phyloP scores from a whole-genome alignment of 805 yeast genomes.

The Candida insectorum region DNA sequence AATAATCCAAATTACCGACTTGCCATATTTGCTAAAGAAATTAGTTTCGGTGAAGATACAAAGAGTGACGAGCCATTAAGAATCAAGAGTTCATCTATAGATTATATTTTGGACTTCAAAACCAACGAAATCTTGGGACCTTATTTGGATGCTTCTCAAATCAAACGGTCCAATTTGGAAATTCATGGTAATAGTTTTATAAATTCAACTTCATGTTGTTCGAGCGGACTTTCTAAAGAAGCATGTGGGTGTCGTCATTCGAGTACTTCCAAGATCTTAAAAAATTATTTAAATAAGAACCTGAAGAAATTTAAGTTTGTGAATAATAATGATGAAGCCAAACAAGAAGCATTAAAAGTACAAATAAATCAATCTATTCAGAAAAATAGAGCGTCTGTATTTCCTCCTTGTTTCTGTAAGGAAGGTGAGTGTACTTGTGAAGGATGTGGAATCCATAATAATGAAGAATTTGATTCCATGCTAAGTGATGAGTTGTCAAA shows the following conservation, averaged over 20 bases:
- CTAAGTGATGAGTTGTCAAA: slow-evolving; percentile 3
- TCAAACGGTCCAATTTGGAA: slow-evolving; percentile 20
- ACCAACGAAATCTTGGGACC: slow-evolving; percentile 39
- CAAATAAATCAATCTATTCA: slow-evolving; percentile 8
- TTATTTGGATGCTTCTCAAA: slow-evolving; percentile 17
- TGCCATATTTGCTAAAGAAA: slow-evolving; percentile 54
- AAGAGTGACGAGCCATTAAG: slow-evolving; percentile 1
- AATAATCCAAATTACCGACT: slow-evolving; percentile 52
- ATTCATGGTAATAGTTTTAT: slow-evolving; percentile 32
- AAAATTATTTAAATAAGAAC: slow-evolving; percentile 25
- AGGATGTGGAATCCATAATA: slow-evolving; percentile 35
- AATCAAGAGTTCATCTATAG: slow-evolving; percentile 34
- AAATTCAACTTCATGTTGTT: slow-evolving; percentile 32
- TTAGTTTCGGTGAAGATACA: slow-evolving; percentile 42
- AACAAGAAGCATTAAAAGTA: slow-evolving; percentile 9
- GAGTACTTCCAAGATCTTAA: slow-evolving; percentile 33
- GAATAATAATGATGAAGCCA: slow-evolving; percentile 13
- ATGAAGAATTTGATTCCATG: slow-evolving; percentile 4
- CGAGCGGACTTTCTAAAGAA: slow-evolving; percentile 11
- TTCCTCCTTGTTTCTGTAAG: slow-evolving; percentile 37
- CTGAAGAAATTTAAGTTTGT: slow-evolving; percentile 13
- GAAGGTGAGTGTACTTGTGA: slow-evolving; percentile 35
- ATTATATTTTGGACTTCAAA: slow-evolving; percentile 36
- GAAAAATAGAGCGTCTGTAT: slow-evolving; percentile 14
- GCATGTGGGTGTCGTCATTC: slow-evolving; percentile 30